A percentile compares a stretch with the other conserved stretches of the same genome.
Evolutionary conservation across 2,329 filamentous ascomycete species (phyloP).

Genomic region (Scolecobasidium constrictum): DNA sequence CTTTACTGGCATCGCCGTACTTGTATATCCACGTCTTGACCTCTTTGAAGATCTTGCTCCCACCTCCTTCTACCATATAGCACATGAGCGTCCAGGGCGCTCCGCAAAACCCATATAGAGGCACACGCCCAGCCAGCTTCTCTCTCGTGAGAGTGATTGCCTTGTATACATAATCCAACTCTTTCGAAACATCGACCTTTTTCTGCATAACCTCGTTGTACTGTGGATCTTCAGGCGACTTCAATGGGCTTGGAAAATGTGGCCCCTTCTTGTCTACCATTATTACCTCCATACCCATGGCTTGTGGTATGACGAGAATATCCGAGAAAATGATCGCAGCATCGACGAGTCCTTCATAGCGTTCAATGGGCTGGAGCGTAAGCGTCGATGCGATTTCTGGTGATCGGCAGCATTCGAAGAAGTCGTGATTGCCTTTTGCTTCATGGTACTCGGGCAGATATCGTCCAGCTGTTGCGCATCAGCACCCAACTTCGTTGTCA

Average conservation of each 20-base stretch:
- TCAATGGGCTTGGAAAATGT: conserved; percentile 79
- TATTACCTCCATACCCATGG: conserved; percentile 96
- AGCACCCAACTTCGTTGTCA: conserved; percentile 2
- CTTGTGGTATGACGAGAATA: conserved; percentile 94
- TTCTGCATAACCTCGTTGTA: conserved; percentile 67
- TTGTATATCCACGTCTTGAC: conserved; percentile 96
- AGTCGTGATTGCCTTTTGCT: conserved; percentile 82
- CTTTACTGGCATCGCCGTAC: conserved; percentile 70
- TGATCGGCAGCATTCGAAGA: conserved; percentile 93
- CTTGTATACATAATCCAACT: conserved; percentile 90
- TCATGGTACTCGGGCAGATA: conserved; percentile 98
- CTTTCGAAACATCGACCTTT: conserved; percentile 71
- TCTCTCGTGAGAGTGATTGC: conserved; percentile 84
- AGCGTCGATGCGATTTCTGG: conserved; percentile 88
- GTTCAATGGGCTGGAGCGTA: conserved; percentile 89
- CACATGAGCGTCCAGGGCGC: conserved; percentile 94
- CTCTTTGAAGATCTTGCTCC: conserved; percentile 88
- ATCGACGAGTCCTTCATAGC: conserved; percentile 81
- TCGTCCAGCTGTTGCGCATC: conserved; percentile 58
- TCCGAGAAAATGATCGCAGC: conserved; percentile 98
- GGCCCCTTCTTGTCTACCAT: conserved; percentile 98
- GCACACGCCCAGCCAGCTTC: conserved; percentile 80
- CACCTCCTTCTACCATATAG: conserved; percentile 98
- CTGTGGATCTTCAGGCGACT: conserved; percentile 69
- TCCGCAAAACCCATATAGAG: conserved; percentile 91